Base-by-base conservation (phyloP, 202 grass and related monocot genomes). In the Cymbopogon flexuosus region DNA sequence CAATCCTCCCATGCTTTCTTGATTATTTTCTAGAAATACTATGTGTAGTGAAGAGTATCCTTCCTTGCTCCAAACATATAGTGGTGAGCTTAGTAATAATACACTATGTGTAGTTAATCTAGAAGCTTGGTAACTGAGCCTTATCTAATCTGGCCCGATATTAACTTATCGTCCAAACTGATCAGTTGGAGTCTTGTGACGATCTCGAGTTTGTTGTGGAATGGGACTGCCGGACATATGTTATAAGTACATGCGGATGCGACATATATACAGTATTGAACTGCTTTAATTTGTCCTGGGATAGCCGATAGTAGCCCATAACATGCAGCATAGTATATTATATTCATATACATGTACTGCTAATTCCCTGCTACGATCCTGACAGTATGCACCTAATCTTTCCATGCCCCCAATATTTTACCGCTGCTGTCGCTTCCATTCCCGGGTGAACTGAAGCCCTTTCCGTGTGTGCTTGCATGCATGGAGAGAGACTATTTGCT, bases 311-410 rank as follows among this genome's bases (percentile, higher is more conserved):
- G 77, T 24, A 56, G 46, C 15, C 49, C 65, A 29, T 21, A n/a
- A 5, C 52, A 19, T 72, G 56, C 35, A 37, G 73, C 22, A 10
- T 27, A 60, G 59, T 58, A 58, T 11, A 57, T 10, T 10, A 29
- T 61, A 13, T 12, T 42, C 60, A 76, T 36, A 39, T 35, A 6
- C 23, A 43, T 35, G 30, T 35, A 9, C 34, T 57, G 46, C 40
- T 72, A 78, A 73, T 78, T 72, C 79, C 66, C 67, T 66, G 67
- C 54, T 24, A 57, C 42, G 81, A 84, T 88, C 62, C 81, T 75
- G 71, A 2, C 40, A 43, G 75, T 88, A 78, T 51, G 8, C 23
- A 76, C 52, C 51, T 42, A 76, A 43, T 31, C 70, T 84, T 81
- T 65, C 76, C 23, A 81, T 84, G 77, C 47, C 39, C 39, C 18